Evolutionary conservation across 1,284 basidiomycete genomes (phyloP).

Genomic region (Ustilago hordei): DNA sequence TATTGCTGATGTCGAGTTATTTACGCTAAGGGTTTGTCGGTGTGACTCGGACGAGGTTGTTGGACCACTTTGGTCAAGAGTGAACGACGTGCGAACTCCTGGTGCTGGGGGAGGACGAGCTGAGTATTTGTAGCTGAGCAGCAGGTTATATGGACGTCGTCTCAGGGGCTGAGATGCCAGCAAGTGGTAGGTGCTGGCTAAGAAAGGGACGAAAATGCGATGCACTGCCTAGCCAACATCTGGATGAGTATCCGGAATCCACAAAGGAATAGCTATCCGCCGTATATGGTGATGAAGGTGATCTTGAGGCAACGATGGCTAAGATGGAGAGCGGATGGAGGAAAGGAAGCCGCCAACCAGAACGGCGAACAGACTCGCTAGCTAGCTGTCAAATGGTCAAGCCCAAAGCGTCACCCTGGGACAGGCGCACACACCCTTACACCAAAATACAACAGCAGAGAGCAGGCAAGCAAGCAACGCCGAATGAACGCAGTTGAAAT

Average conservation of each 20-base stretch:
- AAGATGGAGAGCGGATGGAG: conserved; percentile 11
- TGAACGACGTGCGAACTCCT: not conserved
- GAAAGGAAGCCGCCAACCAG: not conserved
- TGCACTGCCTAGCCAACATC: conserved; percentile 11
- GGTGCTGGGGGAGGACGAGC: not conserved
- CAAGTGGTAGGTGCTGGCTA: conserved; percentile 8
- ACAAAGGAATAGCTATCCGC: not conserved
- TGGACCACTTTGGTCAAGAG: not conserved
- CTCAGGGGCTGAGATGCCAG: not conserved
- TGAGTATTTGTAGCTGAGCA: not conserved
- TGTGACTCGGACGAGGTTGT: not conserved
- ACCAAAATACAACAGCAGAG: not conserved
- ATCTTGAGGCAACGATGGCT: conserved; percentile 16
- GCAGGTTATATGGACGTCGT: not conserved
- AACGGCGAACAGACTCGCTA: not conserved
- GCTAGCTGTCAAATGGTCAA: conserved; percentile 1
- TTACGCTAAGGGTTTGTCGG: not conserved
- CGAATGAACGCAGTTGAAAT: conserved; percentile 12
- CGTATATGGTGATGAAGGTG: not conserved
- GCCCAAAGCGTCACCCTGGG: conserved; percentile 6
- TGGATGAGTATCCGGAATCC: not conserved
- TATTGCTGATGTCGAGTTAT: not conserved
- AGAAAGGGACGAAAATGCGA: not conserved
- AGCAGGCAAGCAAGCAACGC: not conserved
- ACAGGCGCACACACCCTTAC: not conserved